Conservation (phyloP, 257 asterid species). For the Perilla frutescens region DNA sequence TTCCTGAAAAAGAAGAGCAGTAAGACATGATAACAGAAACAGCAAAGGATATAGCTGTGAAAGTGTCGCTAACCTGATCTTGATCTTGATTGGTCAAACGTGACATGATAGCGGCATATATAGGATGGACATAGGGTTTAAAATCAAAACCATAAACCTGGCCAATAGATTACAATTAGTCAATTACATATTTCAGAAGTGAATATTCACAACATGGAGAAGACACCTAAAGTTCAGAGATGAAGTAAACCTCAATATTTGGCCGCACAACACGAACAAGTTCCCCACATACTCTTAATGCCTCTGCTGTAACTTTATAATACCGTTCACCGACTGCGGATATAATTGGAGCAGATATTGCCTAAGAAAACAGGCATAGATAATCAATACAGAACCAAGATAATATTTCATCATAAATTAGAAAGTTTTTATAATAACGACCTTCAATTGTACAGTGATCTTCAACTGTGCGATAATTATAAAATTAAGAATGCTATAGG, state of each 20-base stretch:
- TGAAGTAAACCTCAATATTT: conserved; percentile 62
- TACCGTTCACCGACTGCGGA: conserved; percentile 97
- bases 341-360: conserved; percentile 87
- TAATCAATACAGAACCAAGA: conserved; percentile 35
- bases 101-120: conserved; percentile 89
- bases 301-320: conserved; percentile 98
- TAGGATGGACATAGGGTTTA: conserved; percentile 86
- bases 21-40: conserved; percentile 33
- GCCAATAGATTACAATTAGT: conserved; percentile 23
- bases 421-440: background rate
- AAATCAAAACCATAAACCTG: conserved; percentile 85
- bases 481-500: conserved; percentile 8
- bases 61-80: conserved; percentile 77
- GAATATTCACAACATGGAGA: conserved; percentile 7
- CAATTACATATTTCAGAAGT: conserved; percentile 27
- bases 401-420: conserved; percentile 6
- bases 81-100: conserved; percentile 99
- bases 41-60: conserved; percentile 21
- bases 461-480: background rate
- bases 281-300: conserved; percentile 96
- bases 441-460: background rate
- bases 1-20: conserved; percentile 63
- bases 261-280: conserved; percentile 96
- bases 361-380: conserved; percentile 50
- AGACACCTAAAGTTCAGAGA: conserved; percentile 26